Conservation (phyloP, 768 basidiomycete species). For the Daedaleopsis sinensis region DNA sequence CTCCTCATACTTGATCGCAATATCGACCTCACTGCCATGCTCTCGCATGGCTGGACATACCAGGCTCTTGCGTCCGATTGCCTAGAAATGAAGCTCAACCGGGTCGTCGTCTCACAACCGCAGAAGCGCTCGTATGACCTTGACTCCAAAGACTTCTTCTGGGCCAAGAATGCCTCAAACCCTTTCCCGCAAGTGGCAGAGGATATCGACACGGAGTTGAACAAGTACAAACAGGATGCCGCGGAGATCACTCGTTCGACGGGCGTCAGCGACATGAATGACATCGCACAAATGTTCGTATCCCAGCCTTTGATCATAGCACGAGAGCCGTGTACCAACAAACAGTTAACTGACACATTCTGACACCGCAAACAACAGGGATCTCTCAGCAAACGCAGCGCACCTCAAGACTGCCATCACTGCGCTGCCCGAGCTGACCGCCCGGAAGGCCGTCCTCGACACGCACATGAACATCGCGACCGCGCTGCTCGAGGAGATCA, state of each 20-base stretch:
- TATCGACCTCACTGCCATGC: slow-evolving; percentile 89
- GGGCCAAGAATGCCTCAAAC: slow-evolving; percentile 93
- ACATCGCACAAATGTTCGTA: slow-evolving; percentile 89
- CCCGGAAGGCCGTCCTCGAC: slow-evolving; percentile 94
- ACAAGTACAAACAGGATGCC: slow-evolving; percentile 92
- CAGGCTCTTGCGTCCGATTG: slow-evolving; percentile 98
- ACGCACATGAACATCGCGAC: slow-evolving; percentile 99
- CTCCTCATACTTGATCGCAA: slow-evolving; percentile 94
- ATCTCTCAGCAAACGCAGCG: slow-evolving; percentile 89
- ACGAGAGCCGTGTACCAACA: slow-evolving; percentile 3
- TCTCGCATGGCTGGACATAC: slow-evolving; percentile 99
- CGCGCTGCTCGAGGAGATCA: slow-evolving; percentile 92
- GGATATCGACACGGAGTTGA: slow-evolving; percentile 91
- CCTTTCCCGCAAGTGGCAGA: slow-evolving; percentile 99
- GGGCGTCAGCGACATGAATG: slow-evolving; percentile 93
- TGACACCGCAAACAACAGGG: slow-evolving; percentile 47
- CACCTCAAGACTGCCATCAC: slow-evolving; percentile 98
- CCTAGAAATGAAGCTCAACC: slow-evolving; percentile 94
- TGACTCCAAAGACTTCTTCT: slow-evolving; percentile 98
- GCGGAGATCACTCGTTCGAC: slow-evolving; percentile 96
- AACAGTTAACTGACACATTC: neutral
- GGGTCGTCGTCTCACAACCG: slow-evolving; percentile 80
- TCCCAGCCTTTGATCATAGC: neutral
- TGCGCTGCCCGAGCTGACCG: slow-evolving; percentile 93
- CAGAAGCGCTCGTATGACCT: slow-evolving; percentile 91